phyloP scores from a whole-genome alignment of 371 early-diverging fungal species.

The Mortierella sp. region DNA sequence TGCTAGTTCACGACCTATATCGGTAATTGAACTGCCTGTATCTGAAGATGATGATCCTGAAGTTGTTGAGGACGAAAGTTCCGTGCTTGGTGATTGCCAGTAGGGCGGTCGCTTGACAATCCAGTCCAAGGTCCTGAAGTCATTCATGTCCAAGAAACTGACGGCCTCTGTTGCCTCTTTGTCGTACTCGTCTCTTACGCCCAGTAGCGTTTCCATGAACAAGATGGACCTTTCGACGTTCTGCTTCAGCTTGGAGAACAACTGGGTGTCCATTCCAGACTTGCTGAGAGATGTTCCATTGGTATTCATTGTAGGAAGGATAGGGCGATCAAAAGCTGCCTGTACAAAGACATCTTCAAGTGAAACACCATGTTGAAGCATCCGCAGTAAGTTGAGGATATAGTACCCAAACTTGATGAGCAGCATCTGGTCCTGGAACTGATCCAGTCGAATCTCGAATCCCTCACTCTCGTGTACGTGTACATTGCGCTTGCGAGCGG shows the following conservation, averaged over 20 bases:
- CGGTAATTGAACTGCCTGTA: not conserved
- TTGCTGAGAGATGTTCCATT: constrained; percentile 9
- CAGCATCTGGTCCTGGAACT: constrained; percentile 35
- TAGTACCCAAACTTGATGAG: constrained; percentile 42
- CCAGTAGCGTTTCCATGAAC: constrained; percentile 37
- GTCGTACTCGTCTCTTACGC: constrained; percentile 28
- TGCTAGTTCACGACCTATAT: constrained; percentile 4
- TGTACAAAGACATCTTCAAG: constrained; percentile 30
- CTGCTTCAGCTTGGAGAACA: constrained; percentile 20
- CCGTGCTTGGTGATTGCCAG: constrained; percentile 7
- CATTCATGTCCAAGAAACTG: constrained; percentile 24
- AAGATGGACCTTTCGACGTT: constrained; percentile 37
- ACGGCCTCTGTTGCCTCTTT: constrained; percentile 17
- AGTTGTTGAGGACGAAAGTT: not conserved
- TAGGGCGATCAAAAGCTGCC: constrained; percentile 32
- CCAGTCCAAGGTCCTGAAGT: constrained; percentile 34
- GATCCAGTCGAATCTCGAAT: constrained; percentile 45
- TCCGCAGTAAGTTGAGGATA: constrained; percentile 34
- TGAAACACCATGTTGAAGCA: constrained; percentile 43
- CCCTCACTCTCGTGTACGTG: constrained; percentile 30
- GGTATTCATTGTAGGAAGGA: constrained; percentile 17
- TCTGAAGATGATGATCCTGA: not conserved
- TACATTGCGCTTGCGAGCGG: constrained; percentile 21
- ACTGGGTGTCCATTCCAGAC: constrained; percentile 17
- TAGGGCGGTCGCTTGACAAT: constrained; percentile 37